Percentiles rank a stretch among this genome's conserved stretches.
phyloP scores from a whole-genome alignment of 495 filamentous ascomycete species.

The Wilcoxina mikolae region DNA sequence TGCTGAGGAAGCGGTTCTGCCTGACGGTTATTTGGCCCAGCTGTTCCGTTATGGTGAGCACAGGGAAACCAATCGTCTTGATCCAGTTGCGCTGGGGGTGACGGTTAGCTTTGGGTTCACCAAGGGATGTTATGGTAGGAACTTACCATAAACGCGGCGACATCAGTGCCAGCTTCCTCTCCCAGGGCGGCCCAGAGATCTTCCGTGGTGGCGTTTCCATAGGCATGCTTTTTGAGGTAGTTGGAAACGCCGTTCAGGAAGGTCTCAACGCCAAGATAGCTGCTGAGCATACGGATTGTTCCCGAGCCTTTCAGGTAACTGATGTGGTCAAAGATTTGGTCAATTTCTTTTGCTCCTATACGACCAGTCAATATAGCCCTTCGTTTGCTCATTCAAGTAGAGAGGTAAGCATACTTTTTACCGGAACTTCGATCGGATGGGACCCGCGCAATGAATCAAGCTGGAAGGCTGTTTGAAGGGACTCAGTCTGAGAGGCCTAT shows the following conservation, averaged over 20 bases:
- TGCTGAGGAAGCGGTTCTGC: constrained; percentile 76
- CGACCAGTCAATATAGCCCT: background rate
- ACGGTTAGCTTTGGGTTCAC: constrained; percentile 16
- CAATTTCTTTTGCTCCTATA: constrained; percentile 44
- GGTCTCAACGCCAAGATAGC: constrained; percentile 65
- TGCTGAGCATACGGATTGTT: constrained; percentile 84
- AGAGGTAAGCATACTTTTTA: constrained; percentile 53
- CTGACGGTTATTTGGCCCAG: constrained; percentile 63
- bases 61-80: constrained; percentile 81
- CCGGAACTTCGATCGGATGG: constrained; percentile 88
- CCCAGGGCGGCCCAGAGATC: constrained; percentile 86
- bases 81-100: constrained; percentile 70
- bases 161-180: constrained; percentile 75
- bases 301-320: constrained; percentile 93
- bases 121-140: background rate
- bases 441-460: constrained; percentile 79
- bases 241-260: constrained; percentile 79
- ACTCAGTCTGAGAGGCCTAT: constrained; percentile 49
- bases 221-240: constrained; percentile 76
- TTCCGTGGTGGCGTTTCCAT: constrained; percentile 86
- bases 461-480: constrained; percentile 75
- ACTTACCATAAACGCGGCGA: constrained; percentile 65
- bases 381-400: background rate
- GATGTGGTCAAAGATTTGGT: constrained; percentile 92
- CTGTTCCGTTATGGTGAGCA: constrained; percentile 72